Evolutionary conservation across 78 protist genomes (phyloP), one percentile per base, ranked within the genome.

Genomic region (Tieghemostelium lacteum): DNA sequence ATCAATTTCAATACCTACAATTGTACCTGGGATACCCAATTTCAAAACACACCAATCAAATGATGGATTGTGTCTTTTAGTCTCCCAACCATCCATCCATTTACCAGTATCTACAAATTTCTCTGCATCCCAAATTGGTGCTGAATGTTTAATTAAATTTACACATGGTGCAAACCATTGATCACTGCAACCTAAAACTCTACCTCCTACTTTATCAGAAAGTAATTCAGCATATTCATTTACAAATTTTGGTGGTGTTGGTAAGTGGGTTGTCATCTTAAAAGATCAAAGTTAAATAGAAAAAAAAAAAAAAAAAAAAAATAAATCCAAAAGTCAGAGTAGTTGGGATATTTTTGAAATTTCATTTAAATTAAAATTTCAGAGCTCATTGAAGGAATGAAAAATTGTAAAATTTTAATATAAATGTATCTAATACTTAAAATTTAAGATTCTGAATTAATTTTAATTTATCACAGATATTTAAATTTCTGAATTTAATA

Each of bases 81-180:
- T 92, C 63, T 96, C 97, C 97, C 97, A 96, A 17, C 97, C 97
- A 74, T 96, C 97, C 88, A 80, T 80, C 88, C 88, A 80, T 58
- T 80, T 80, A 40, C 88, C 88, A 29, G 88, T 80, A 22, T 80
- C 88, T 4, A 80, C 88, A 80, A 33, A 80, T 80, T 80, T 80
- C 1, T 72, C 78, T 0, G 72, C 88, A 40, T 50, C 77, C 75
- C 75, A 80, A 57, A 80, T 61, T n/a, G 88, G 88, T 17, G 50
- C 28, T 10, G 75, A 26, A 40, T 40, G 34, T 42, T 39, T 80
- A n/a, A 80, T 80, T 16, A 80, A 33, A 31, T 80, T 80, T 67
- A 80, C 88, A 67, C 88, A 80, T 55, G 60, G 64, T 20, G 88
- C 88, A 58, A 80, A 80, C 88, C 88, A 80, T 80, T 80, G 88